These are phyloP conservation scores for Candida stauntonica DNA, from an alignment of 805 yeast species.

Conservation along the genomic window DNA sequence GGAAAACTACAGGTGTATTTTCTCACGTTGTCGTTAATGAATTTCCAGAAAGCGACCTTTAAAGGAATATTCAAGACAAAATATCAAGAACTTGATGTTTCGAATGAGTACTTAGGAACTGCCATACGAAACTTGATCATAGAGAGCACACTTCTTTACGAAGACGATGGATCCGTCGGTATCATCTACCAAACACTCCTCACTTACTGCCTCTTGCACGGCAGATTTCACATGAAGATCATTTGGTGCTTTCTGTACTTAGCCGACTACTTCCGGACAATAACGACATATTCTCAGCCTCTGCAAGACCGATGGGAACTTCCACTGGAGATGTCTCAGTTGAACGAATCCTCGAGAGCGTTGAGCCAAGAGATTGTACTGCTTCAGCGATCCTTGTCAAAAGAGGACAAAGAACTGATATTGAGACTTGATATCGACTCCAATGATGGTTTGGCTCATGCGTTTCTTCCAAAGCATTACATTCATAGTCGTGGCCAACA, in stretches of 20 bases:
- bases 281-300: neutral
- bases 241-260: constrained; percentile 40
- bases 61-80: neutral
- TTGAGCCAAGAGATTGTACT: neutral
- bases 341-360: constrained; percentile 3
- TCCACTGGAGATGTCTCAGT: constrained; percentile 1
- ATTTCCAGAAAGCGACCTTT: constrained; percentile 9
- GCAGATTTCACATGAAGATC: constrained; percentile 39
- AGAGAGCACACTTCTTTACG: constrained; percentile 13
- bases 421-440: no score
- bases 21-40: constrained; percentile 11
- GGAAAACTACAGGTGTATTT: constrained; percentile 15
- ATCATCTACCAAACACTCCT: constrained; percentile 35
- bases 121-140: constrained; percentile 17
- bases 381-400: constrained; percentile 4
- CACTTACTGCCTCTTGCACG: constrained; percentile 40
- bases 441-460: no score
- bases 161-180: constrained; percentile 38
- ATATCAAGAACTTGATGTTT: neutral
- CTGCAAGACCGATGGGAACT: constrained; percentile 1
- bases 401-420: constrained; percentile 1
- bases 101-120: constrained; percentile 7
- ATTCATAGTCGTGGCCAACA: no score
- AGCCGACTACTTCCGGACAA: constrained; percentile 26
- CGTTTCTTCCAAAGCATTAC: no score